phyloP scores from a whole-genome alignment of 441 rosid species.

The Monsonia emarginata region DNA sequence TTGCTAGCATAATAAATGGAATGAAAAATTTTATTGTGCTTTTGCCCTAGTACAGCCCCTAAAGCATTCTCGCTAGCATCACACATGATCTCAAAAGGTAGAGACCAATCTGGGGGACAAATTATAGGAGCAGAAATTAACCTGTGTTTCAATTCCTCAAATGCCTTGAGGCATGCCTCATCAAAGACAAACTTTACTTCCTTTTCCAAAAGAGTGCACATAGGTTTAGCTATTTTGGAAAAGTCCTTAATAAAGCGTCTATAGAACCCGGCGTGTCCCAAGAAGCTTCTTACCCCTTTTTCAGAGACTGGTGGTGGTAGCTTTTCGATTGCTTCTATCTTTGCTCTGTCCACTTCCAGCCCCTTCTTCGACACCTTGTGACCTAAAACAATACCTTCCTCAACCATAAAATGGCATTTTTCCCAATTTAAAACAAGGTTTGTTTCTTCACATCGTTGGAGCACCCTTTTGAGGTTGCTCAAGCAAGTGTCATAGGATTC shows the following conservation, averaged over 20 bases:
- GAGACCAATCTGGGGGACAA: not conserved
- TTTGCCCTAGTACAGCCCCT: not conserved
- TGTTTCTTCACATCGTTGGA: not conserved
- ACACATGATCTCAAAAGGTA: not conserved
- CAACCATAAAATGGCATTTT: constrained; percentile 1
- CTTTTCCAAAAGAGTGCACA: not conserved
- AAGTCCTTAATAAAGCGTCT: not conserved
- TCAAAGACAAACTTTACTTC: not conserved
- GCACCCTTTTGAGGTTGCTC: not conserved
- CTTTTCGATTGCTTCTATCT: not conserved
- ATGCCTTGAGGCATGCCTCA: not conserved
- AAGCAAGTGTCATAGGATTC: not conserved
- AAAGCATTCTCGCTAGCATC: not conserved
- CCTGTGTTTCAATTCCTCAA: not conserved
- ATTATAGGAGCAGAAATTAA: not conserved
- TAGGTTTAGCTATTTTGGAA: not conserved
- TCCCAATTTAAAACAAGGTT: constrained; percentile 2
- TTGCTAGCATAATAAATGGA: not conserved
- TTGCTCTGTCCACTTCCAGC: not conserved
- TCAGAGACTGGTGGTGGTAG: not conserved
- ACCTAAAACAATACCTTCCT: not conserved
- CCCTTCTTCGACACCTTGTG: not conserved
- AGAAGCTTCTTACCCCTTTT: not conserved
- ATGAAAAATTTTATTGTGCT: not conserved
- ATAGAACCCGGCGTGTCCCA: not conserved